phyloP scores from a whole-genome alignment of 805 yeast species.

The Wickerhamiella alocasiicola region DNA sequence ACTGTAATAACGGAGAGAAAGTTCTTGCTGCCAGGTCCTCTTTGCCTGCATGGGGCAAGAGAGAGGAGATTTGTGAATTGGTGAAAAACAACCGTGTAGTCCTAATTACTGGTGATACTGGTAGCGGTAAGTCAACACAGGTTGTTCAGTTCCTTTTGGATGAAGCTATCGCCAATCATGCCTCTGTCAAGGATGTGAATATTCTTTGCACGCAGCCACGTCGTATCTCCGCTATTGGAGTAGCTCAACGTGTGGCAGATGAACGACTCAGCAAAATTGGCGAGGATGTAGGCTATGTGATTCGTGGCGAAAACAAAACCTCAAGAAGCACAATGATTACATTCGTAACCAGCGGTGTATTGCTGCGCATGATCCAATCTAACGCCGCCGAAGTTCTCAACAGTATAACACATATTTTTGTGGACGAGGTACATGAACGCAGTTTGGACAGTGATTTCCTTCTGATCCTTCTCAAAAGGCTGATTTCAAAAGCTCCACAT shows the following conservation, averaged over 20 bases:
- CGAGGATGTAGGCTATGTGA: conserved; percentile 73
- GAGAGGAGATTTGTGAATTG: conserved; percentile 40
- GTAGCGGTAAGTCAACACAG: conserved; percentile 95
- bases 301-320: conserved; percentile 72
- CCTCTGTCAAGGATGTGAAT: conserved; percentile 34
- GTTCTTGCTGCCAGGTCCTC: conserved; percentile 38
- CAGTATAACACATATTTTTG: conserved; percentile 54
- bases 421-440: conserved; percentile 96
- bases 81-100: conserved; percentile 52
- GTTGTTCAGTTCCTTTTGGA: conserved; percentile 83
- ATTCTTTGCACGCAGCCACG: conserved; percentile 92
- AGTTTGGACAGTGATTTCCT: conserved; percentile 83
- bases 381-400: conserved; percentile 27
- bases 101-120: conserved; percentile 90
- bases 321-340: conserved; percentile 51
- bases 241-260: conserved; percentile 82
- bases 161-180: conserved; percentile 33
- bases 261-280: conserved; percentile 61
- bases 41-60: conserved; percentile 79
- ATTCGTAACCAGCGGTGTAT: conserved; percentile 87
- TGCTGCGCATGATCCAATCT: conserved; percentile 69
- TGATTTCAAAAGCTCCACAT: conserved; percentile 35
- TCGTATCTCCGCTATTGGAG: conserved; percentile 87
- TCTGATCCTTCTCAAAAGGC: conserved; percentile 57
- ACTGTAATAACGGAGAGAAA: conserved; percentile 26